phyloP scores from a whole-genome alignment of 2,329 filamentous ascomycete species.

The Colletotrichum plurivorum region DNA sequence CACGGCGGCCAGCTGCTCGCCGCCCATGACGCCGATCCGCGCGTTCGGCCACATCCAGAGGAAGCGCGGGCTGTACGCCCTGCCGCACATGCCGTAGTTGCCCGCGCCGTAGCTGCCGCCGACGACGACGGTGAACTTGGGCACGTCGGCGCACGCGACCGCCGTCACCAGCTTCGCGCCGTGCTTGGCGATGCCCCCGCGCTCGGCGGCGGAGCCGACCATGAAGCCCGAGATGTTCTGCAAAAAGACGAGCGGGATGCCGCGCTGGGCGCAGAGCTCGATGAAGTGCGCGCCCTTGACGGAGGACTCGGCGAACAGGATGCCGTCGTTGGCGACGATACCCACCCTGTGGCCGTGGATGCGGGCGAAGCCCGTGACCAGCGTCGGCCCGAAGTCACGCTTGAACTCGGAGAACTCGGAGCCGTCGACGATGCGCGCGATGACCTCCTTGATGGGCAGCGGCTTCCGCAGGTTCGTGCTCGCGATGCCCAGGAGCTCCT shows the following conservation, averaged over 20 bases:
- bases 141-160: constrained; percentile 92
- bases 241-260: constrained; percentile 91
- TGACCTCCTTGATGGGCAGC: constrained; percentile 89
- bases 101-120: constrained; percentile 93
- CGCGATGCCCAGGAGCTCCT: constrained; percentile 89
- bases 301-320: constrained; percentile 89
- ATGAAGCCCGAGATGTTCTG: constrained; percentile 99
- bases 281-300: constrained; percentile 98
- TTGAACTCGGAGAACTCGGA: constrained; percentile 96
- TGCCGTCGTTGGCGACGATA: constrained; percentile 96
- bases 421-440: constrained; percentile 92
- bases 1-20: constrained; percentile 90
- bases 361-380: constrained; percentile 91
- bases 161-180: constrained; percentile 97
- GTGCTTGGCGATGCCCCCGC: constrained; percentile 96
- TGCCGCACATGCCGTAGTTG: constrained; percentile 98
- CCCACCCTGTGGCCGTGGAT: constrained; percentile 94
- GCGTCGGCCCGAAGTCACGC: constrained; percentile 86
- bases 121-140: constrained; percentile 97
- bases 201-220: constrained; percentile 93
- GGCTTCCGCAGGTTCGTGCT: constrained; percentile 90
- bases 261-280: constrained; percentile 90
- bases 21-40: constrained; percentile 96
- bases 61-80: constrained; percentile 92
- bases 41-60: constrained; percentile 98